A percentile compares a stretch with the other conserved stretches of the same genome.
phyloP scores from a whole-genome alignment of 805 yeast genomes.

The Yarrowia bubula region DNA sequence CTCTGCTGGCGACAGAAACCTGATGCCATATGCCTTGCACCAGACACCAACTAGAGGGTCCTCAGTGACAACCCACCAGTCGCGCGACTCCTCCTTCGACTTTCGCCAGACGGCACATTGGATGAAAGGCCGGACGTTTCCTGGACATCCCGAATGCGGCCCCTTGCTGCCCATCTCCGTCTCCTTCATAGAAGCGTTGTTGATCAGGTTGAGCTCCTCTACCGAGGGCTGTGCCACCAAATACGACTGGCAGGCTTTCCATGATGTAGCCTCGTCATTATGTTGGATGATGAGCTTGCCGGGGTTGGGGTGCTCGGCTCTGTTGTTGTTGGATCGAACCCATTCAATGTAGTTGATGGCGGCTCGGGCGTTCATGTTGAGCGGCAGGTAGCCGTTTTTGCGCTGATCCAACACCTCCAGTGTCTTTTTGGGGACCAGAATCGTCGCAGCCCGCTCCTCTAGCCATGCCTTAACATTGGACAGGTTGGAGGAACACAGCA shows the following conservation, averaged over 20 bases:
- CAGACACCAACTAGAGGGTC: neutral
- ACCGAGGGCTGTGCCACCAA: neutral
- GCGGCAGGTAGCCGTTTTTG: slow-evolving; percentile 5
- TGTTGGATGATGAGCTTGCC: slow-evolving; percentile 13
- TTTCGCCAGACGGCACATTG: slow-evolving; percentile 11
- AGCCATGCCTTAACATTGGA: slow-evolving; percentile 16
- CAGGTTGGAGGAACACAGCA: neutral
- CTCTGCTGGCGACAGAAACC: neutral
- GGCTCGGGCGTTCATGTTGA: slow-evolving; percentile 7
- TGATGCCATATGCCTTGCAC: slow-evolving; percentile 17
- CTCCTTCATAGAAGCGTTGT: slow-evolving; percentile 21
- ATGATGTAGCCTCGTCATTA: neutral
- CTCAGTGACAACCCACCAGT: slow-evolving; percentile 15
- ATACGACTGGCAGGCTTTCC: slow-evolving; percentile 5
- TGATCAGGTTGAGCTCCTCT: slow-evolving; percentile 6
- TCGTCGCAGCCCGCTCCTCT: slow-evolving; percentile 9
- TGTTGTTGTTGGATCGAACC: neutral
- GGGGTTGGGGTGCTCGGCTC: neutral
- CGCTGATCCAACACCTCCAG: slow-evolving; percentile 7
- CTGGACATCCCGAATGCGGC: neutral
- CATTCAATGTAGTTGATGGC: slow-evolving; percentile 5
- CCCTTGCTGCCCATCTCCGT: neutral
- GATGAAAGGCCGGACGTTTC: neutral
- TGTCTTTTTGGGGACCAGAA: slow-evolving; percentile 15
- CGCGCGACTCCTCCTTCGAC: neutral